phyloP scores from a whole-genome alignment of 2,329 filamentous ascomycete genomes.

The Microsporum canis region DNA sequence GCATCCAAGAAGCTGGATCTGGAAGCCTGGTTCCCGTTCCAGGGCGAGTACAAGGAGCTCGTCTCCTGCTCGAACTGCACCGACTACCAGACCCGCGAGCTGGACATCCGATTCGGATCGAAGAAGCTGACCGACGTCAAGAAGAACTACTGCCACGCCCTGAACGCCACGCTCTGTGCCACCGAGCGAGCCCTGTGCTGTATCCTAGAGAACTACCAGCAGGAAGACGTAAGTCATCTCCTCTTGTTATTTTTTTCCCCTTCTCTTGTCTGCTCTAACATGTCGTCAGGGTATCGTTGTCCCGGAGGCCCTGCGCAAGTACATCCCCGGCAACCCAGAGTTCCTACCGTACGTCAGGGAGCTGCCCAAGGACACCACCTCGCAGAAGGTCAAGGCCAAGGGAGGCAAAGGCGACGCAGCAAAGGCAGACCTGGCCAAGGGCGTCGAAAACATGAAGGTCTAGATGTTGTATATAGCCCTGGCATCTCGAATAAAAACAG shows the following conservation, averaged over 20 bases:
- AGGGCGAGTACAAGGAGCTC: slow-evolving; percentile 96
- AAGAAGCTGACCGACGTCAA: slow-evolving; percentile 75
- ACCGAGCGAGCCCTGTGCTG: slow-evolving; percentile 90
- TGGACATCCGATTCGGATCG: slow-evolving; percentile 82
- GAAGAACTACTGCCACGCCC: slow-evolving; percentile 89
- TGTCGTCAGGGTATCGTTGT: slow-evolving; percentile 56
- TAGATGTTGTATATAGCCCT: slow-evolving; percentile 14
- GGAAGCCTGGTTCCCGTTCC: slow-evolving; percentile 92
- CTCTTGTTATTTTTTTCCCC: background rate
- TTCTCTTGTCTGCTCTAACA: slow-evolving; percentile 15
- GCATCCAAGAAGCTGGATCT: slow-evolving; percentile 89
- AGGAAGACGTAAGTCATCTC: slow-evolving; percentile 53
- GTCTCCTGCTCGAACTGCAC: slow-evolving; percentile 97
- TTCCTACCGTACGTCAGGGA: slow-evolving; percentile 86
- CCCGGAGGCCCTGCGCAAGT: slow-evolving; percentile 74
- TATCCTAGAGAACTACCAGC: slow-evolving; percentile 94
- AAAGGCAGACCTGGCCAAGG: slow-evolving; percentile 28
- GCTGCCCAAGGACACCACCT: slow-evolving; percentile 62
- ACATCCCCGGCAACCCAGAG: slow-evolving; percentile 77
- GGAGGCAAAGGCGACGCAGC: slow-evolving; percentile 19
- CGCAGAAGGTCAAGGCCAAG: slow-evolving; percentile 43
- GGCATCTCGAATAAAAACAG: background rate
- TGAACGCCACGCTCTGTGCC: slow-evolving; percentile 82
- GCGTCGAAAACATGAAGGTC: slow-evolving; percentile 33
- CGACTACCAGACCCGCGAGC: slow-evolving; percentile 87